These are phyloP conservation scores for Phlegmacium glaucopus DNA, from an alignment of 768 basidiomycete genomes.

Conservation along the genomic window DNA sequence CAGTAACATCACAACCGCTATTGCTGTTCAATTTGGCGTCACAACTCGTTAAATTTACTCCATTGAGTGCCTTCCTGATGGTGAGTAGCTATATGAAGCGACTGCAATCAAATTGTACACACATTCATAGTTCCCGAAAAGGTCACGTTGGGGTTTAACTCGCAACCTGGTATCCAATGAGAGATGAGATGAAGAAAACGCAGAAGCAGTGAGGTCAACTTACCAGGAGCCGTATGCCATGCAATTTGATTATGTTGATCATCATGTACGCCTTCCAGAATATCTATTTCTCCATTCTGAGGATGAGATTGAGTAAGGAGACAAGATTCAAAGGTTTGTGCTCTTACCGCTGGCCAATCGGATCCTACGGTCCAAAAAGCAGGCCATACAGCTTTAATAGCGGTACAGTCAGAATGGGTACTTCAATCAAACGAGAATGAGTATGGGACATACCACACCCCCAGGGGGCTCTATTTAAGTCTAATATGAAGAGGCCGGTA, in stretches of 20 bases:
- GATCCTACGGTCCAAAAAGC: constrained; percentile 75
- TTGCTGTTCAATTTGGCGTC: constrained; percentile 50
- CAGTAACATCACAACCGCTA: constrained; percentile 73
- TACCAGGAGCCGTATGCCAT: constrained; percentile 56
- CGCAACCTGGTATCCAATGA: constrained; percentile 15
- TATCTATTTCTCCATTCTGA: constrained; percentile 79
- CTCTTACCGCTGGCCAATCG: constrained; percentile 61
- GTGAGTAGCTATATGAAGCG: not conserved
- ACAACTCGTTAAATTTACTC: constrained; percentile 49
- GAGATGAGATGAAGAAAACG: not conserved
- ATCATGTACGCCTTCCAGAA: constrained; percentile 82
- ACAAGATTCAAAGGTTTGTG: not conserved
- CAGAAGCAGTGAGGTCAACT: not conserved
- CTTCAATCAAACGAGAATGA: not conserved
- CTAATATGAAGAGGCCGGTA: constrained; percentile 85
- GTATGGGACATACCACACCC: constrained; percentile 66
- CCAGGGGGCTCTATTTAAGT: constrained; percentile 83
- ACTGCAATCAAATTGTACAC: not conserved
- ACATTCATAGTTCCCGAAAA: constrained; percentile 23
- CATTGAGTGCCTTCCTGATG: constrained; percentile 39
- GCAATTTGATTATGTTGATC: constrained; percentile 83
- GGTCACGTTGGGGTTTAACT: constrained; percentile 18
- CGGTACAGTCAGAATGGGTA: not conserved
- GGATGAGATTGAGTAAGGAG: constrained; percentile 8
- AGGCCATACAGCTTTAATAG: constrained; percentile 67